phyloP scores from a whole-genome alignment of 768 basidiomycete species.

The Amanita brunnescens region DNA sequence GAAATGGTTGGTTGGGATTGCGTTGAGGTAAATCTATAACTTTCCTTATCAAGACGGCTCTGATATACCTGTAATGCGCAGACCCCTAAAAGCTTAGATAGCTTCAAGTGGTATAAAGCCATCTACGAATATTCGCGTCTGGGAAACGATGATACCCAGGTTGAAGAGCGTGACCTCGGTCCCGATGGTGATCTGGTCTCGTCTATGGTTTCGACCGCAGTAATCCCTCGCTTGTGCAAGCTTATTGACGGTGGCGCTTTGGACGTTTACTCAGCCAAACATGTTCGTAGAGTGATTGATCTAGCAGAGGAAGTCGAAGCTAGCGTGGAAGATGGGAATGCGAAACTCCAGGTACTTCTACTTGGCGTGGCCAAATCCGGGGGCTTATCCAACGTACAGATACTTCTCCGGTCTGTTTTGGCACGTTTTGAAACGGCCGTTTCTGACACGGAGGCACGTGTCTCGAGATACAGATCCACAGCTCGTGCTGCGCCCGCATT shows the following conservation, averaged over 20 bases:
- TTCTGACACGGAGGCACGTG: constrained; percentile 36
- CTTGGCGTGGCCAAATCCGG: neutral
- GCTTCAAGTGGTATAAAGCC: constrained; percentile 76
- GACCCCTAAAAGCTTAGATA: constrained; percentile 55
- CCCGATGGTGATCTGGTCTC: constrained; percentile 84
- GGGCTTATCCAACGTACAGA: constrained; percentile 27
- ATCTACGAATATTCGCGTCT: constrained; percentile 73
- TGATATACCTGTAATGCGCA: constrained; percentile 17
- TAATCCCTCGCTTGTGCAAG: constrained; percentile 68
- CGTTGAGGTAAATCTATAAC: constrained; percentile 47
- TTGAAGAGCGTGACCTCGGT: constrained; percentile 53
- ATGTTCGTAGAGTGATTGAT: constrained; percentile 59
- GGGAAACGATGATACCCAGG: constrained; percentile 24
- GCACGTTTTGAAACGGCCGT: constrained; percentile 47
- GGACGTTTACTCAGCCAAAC: constrained; percentile 67
- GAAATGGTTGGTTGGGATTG: constrained; percentile 88
- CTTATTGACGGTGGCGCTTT: constrained; percentile 72
- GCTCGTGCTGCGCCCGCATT: constrained; percentile 37
- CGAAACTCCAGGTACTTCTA: constrained; percentile 52
- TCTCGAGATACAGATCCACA: constrained; percentile 39
- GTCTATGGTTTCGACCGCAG: constrained; percentile 77
- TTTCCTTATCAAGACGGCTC: neutral
- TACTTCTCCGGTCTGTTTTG: constrained; percentile 46
- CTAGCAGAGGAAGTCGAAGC: constrained; percentile 75
- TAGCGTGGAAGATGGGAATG: constrained; percentile 53